Base-by-base conservation (phyloP, 345 rosid genomes). In the Aquilaria malaccensis region DNA sequence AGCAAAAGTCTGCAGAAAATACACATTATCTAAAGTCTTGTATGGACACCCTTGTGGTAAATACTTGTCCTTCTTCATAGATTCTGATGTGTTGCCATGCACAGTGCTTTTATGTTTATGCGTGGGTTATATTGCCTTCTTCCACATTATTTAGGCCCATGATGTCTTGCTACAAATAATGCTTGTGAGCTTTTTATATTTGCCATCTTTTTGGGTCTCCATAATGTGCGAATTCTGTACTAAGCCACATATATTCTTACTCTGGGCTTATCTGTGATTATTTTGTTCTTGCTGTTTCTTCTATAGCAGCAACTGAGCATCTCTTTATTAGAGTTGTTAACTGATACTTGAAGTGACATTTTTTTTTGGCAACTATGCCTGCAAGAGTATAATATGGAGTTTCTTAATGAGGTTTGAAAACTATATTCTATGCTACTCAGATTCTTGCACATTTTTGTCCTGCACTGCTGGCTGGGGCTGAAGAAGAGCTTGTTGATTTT, bases 1-100 rank as follows among this genome's bases (percentile, higher is more conserved):
- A 58, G 15, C 83, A 85, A 69, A 94, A 90, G 70, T 77, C 84
- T 71, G 68, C 89, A 45, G 85, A 81, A 76, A 81, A 83, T 71
- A 64, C 55, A 15, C 76, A 53, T 60, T 75, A 70, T 64, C 63
- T 71, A 45, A 79, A 69, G 66, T 80, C 99, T 63, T 94, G 93
- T 86, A 79, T 94, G 97, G 83, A 85, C 72, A 72, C 84, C 70
- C 77, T 94, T 70, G 99, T 89, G 99, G 99, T 94, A 86, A 72
- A 76, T 64, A 69, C 69, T 54, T 64, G 33, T 57, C 6, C 46
- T 55, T 41, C 62, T 49, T 14, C 55, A 14, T 45, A 30, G 69
- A 33, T 58, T 62, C 33, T 72, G 53, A 12, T 14, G 54, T 56
- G 31, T 50, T 48, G 15, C 47, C 45, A 33, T 31, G 30, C 10